Evolutionary conservation across 2,329 filamentous ascomycete genomes (phyloP).

Genomic region (Ophiostoma quercus): DNA sequence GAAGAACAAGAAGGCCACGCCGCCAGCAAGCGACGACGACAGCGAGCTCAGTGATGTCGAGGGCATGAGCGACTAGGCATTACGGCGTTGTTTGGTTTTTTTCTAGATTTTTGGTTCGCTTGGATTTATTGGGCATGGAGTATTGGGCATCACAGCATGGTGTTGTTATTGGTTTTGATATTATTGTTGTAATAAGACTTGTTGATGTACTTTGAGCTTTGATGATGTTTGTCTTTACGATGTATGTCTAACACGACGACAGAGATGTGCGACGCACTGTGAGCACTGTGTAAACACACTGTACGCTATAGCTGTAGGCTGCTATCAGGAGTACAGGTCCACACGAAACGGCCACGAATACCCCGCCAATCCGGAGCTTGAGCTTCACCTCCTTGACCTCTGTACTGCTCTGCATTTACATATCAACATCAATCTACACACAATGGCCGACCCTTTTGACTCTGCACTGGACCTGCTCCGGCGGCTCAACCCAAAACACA

Average conservation of each 20-base stretch:
- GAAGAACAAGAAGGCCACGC: conserved; percentile 14
- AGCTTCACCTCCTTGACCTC: background rate
- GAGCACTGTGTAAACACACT: background rate
- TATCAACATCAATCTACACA: conserved; percentile 20
- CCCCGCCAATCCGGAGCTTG: conserved; percentile 16
- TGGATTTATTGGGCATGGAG: background rate
- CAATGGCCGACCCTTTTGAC: conserved; percentile 61
- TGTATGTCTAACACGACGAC: background rate
- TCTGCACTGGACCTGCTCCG: conserved; percentile 91
- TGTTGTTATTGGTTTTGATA: background rate
- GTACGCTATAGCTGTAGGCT: background rate
- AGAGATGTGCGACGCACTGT: background rate
- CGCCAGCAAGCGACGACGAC: background rate
- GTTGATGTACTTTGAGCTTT: background rate
- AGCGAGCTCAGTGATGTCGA: background rate
- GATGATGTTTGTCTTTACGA: background rate
- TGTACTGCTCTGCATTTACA: background rate
- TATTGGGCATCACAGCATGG: background rate
- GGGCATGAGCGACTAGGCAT: background rate
- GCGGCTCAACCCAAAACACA: conserved; percentile 91
- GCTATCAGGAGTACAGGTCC: background rate
- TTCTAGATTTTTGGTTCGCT: background rate
- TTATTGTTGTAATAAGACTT: background rate
- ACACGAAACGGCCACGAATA: conserved; percentile 7
- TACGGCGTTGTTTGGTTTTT: background rate